Base-by-base conservation (phyloP, 768 basidiomycete genomes). In the Hortiboletus flavorubellus region DNA sequence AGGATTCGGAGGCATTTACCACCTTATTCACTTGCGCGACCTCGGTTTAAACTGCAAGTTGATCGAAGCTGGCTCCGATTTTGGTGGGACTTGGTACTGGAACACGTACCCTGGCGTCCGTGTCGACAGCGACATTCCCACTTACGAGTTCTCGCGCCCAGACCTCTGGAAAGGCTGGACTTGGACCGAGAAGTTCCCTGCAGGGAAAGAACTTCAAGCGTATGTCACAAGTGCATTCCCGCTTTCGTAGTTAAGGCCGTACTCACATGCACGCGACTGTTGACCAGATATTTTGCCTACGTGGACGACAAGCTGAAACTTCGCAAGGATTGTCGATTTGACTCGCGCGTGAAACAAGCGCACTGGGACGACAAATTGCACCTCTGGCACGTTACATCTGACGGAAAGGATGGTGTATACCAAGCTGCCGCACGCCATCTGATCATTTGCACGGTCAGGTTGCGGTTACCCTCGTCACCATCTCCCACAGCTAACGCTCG, bases 41-140 rank as follows among this genome's bases (percentile, higher is more conserved):
- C 42, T 33, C 10, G 57, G 54, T 3, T 55, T 53, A 39, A 49
- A 8, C 33, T 59, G 59, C 56, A 60, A 51, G 42, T 9, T 60
- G 2, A 53, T 40, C 31, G 60, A 62, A 14, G 49, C 49, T 0
- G 60, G 46, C 15, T 45, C 60, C 7, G 46, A 53, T 14, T 21
- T 61, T 11, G 61, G 62, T 8, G 61, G 62, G 0, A 59, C 54
- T 5, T 63, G 57, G 59, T 60, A 56, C 30, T 60, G 59, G 59
- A 60, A 55, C 29, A 60, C 38, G 4, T 60, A 55, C 43, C 60
- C 56, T 8, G 54, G 61, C 2, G 54, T 46, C 8, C 61, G 58
- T 15, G 49, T 51, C 5, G 61, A 64, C 21, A 54, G 51, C 10
- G 38, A 50, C 5, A 43, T 61, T 9, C 59, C 60, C 16, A 15